A percentile compares a stretch with the other conserved stretches of the same genome.
phyloP scores from a whole-genome alignment of 345 rosid species.

The Jatropha curcas region DNA sequence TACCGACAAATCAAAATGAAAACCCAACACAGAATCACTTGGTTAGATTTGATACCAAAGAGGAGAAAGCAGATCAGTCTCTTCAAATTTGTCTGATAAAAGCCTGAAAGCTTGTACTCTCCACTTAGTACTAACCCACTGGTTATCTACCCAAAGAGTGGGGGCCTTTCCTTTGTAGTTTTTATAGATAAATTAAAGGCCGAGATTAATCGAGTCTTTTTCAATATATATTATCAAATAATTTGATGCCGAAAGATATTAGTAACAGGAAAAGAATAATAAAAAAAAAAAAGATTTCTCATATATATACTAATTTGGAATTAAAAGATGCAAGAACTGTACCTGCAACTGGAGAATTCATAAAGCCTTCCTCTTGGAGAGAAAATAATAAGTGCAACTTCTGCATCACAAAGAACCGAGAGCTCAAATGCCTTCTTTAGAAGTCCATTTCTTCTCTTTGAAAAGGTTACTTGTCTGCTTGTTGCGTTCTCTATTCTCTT shows the following conservation, averaged over 20 bases:
- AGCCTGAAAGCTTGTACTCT: conserved; percentile 17
- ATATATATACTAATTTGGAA: not conserved
- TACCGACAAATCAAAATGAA: not conserved
- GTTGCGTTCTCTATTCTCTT: conserved; percentile 85
- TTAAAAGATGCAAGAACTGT: not conserved
- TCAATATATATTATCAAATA: not conserved
- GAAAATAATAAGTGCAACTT: conserved; percentile 80
- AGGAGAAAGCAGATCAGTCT: conserved; percentile 9
- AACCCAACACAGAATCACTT: conserved; percentile 14
- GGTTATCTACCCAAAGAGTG: not conserved
- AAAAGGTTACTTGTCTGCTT: conserved; percentile 89
- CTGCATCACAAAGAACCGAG: conserved; percentile 85
- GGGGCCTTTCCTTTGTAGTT: not conserved
- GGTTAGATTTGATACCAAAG: conserved; percentile 18
- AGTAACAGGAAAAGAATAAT: too few species aligned
- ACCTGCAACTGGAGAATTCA: conserved; percentile 78
- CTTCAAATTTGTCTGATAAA: conserved; percentile 16
- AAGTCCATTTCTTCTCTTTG: conserved; percentile 79
- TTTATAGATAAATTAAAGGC: too few species aligned
- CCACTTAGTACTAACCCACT: not conserved
- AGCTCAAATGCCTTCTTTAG: conserved; percentile 83
- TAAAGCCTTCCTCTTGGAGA: conserved; percentile 80
- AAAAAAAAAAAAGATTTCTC: not conserved
- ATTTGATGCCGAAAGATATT: not conserved
- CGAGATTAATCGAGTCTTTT: not conserved